phyloP scores from a whole-genome alignment of 2,329 filamentous ascomycete genomes.

The Cytospora schulzeri region DNA sequence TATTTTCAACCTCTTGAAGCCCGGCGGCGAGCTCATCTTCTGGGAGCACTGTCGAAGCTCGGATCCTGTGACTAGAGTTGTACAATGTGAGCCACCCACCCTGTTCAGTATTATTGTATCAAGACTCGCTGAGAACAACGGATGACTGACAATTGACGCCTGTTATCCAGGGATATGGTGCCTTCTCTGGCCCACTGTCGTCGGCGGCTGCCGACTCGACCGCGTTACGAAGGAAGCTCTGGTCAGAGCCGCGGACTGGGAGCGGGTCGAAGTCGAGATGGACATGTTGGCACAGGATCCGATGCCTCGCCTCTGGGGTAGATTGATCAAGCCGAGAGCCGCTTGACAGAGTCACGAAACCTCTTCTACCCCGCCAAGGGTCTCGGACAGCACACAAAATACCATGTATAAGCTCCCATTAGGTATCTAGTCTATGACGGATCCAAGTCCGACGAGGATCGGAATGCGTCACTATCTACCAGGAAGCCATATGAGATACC shows the following conservation, averaged over 20 bases:
- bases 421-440: neutral
- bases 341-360: neutral
- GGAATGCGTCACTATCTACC: neutral
- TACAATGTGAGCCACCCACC: constrained; percentile 35
- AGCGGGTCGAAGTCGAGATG: constrained; percentile 35
- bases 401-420: neutral
- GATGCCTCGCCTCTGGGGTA: constrained; percentile 38
- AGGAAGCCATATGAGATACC: neutral
- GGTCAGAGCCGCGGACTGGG: constrained; percentile 37
- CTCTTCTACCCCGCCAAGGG: neutral
- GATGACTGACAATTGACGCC: neutral
- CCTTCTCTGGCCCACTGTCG: constrained; percentile 36
- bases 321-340: constrained; percentile 34
- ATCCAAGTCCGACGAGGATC: neutral
- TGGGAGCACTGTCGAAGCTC: constrained; percentile 45
- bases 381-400: neutral
- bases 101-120: neutral
- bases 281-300: constrained; percentile 34
- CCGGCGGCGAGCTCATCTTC: constrained; percentile 48
- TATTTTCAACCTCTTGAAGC: constrained; percentile 46
- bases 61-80: constrained; percentile 34
- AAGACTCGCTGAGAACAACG: neutral
- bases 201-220: constrained; percentile 37
- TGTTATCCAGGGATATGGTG: constrained; percentile 33
- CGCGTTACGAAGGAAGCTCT: constrained; percentile 35